Percentiles rank a stretch among this genome's conserved stretches.
These are phyloP conservation scores for Lactarius evosmus DNA, from an alignment of 768 basidiomycete species.

Conservation along the genomic window DNA sequence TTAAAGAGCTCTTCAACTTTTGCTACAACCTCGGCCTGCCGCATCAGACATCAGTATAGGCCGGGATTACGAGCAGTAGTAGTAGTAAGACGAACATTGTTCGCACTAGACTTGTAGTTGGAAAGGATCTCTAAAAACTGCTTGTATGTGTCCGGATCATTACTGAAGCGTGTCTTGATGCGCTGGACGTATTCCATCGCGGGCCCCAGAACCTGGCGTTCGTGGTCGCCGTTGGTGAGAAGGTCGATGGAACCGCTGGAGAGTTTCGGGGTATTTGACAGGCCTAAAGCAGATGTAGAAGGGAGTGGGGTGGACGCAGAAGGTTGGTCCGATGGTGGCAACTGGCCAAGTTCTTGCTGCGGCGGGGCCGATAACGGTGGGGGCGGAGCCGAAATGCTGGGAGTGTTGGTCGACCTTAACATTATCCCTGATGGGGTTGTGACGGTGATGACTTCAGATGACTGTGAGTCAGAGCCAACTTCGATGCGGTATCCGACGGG, in stretches of 20 bases:
- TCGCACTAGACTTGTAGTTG: conserved; percentile 53
- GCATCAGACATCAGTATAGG: neutral
- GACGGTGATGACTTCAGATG: conserved; percentile 66
- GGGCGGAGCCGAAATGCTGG: conserved; percentile 20
- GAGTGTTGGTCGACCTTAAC: conserved; percentile 32
- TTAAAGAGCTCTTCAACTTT: conserved; percentile 70
- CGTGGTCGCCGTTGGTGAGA: conserved; percentile 17
- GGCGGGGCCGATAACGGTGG: conserved; percentile 6
- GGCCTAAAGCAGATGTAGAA: conserved; percentile 19
- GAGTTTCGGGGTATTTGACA: conserved; percentile 16
- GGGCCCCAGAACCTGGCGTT: conserved; percentile 48
- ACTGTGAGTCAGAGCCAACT: conserved; percentile 60
- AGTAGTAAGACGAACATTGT: conserved; percentile 42
- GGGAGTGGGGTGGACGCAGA: conserved; percentile 17
- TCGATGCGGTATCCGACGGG: conserved; percentile 94
- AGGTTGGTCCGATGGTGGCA: conserved; percentile 10
- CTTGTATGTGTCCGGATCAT: conserved; percentile 79
- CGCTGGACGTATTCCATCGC: conserved; percentile 96
- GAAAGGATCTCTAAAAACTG: conserved; percentile 76
- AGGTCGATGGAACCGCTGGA: conserved; percentile 12
- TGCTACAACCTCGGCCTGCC: conserved; percentile 61
- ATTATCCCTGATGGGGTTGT: conserved; percentile 69
- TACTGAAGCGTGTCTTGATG: conserved; percentile 83
- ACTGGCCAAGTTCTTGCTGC: neutral
- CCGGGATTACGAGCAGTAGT: conserved; percentile 23